Evolutionary conservation across 1,139 yeast genomes (phyloP).

Genomic region (Suhomyces bokatorum): DNA sequence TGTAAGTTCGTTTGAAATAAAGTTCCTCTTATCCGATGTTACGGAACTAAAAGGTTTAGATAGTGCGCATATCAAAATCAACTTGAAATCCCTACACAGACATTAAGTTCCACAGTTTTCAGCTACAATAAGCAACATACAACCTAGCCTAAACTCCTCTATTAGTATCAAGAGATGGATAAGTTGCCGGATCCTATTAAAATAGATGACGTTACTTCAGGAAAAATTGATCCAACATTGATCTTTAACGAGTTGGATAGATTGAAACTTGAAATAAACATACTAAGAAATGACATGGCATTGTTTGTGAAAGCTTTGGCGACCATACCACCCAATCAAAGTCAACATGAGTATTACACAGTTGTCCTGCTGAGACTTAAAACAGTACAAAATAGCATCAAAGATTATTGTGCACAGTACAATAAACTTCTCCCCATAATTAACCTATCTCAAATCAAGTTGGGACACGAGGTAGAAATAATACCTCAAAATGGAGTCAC

Average conservation of each 20-base stretch:
- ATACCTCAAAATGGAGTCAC: conserved; percentile 25
- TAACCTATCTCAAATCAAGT: conserved; percentile 50
- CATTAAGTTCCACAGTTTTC: too few relatives aligned
- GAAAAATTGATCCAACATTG: conserved; percentile 39
- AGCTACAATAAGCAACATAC: too few relatives aligned
- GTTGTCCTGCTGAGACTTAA: conserved; percentile 32
- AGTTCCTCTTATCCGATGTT: too few relatives aligned
- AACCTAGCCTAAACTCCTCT: too few relatives aligned
- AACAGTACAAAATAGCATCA: conserved; percentile 39
- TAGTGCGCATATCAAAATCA: too few relatives aligned
- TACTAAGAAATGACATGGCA: conserved; percentile 47
- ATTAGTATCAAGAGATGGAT: conserved; percentile 8
- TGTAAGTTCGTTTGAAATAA: too few relatives aligned
- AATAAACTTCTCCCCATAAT: conserved; percentile 50
- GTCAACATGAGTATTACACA: conserved; percentile 41
- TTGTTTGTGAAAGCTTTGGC: conserved; percentile 42
- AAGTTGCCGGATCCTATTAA: conserved; percentile 40
- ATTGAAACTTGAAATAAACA: conserved; percentile 44
- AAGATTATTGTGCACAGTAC: conserved; percentile 46
- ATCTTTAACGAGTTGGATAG: conserved; percentile 44
- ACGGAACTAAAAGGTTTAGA: neutral
- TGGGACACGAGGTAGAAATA: conserved; percentile 48
- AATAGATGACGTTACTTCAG: conserved; percentile 50
- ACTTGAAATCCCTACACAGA: too few relatives aligned
- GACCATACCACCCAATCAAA: conserved; percentile 34